Conservation (phyloP, 2,329 filamentous ascomycete genomes). For the Graphilbum sp. region DNA sequence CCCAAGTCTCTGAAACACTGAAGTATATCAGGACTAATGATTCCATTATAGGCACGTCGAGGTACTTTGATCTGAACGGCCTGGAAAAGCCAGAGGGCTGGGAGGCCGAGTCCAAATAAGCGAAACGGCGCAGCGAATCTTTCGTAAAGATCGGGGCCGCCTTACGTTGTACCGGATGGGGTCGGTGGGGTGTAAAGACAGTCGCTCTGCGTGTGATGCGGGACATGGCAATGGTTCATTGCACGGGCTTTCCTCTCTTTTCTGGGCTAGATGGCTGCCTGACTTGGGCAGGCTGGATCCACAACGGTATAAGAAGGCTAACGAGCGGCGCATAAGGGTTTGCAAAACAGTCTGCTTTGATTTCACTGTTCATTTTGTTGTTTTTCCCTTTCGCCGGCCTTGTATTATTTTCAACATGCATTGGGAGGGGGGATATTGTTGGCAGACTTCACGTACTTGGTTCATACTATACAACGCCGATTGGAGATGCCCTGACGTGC, state of each 20-base stretch:
- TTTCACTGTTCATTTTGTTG: too few species aligned
- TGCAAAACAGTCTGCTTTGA: background rate
- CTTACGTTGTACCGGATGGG: too few species aligned
- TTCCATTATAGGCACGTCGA: slow-evolving; percentile 51
- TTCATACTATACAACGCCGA: background rate
- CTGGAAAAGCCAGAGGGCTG: slow-evolving; percentile 74
- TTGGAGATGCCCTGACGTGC: too few species aligned
- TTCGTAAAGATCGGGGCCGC: too few species aligned
- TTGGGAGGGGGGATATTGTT: background rate
- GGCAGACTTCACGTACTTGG: background rate
- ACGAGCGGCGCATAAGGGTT: background rate
- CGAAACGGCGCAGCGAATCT: too few species aligned
- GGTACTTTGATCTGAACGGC: slow-evolving; percentile 71
- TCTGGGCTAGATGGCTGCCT: too few species aligned
- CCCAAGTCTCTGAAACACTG: background rate
- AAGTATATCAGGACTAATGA: background rate
- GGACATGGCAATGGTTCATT: too few species aligned
- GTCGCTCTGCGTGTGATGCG: too few species aligned
- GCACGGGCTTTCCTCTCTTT: too few species aligned
- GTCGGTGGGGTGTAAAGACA: too few species aligned
- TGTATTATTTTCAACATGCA: background rate
- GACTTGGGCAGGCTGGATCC: too few species aligned
- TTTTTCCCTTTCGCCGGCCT: too few species aligned
- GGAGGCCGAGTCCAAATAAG: slow-evolving; percentile 26
- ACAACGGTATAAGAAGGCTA: background rate